Evolutionary conservation across 306 rosid genomes (phyloP).

Genomic region (Rosa rugosa): DNA sequence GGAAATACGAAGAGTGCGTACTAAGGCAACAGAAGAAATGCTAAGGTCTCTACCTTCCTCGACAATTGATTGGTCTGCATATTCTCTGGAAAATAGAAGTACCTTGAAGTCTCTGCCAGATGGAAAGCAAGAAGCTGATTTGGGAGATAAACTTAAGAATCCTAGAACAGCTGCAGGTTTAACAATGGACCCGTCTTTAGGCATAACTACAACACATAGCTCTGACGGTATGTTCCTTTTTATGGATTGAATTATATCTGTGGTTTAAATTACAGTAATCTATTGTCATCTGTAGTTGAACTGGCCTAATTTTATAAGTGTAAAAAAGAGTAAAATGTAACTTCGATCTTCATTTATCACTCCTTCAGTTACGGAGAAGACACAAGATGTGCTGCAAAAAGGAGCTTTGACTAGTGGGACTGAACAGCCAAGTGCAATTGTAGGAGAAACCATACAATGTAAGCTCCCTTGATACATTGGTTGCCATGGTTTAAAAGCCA

Average conservation of each 20-base stretch:
- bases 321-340: constrained; percentile 21
- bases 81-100: constrained; percentile 42
- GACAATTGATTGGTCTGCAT: constrained; percentile 63
- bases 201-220: constrained; percentile 22
- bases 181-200: constrained; percentile 40
- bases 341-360: constrained; percentile 28
- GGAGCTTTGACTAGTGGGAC: constrained; percentile 35
- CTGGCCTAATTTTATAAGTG: constrained; percentile 3
- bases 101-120: constrained; percentile 36
- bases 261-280: constrained; percentile 21
- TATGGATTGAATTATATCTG: constrained; percentile 16
- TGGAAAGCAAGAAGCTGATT: constrained; percentile 41
- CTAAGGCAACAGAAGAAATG: constrained; percentile 94
- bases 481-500: neutral
- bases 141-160: constrained; percentile 35
- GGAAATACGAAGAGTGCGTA: constrained; percentile 86
- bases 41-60: constrained; percentile 72
- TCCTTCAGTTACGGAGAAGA: constrained; percentile 50
- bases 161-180: constrained; percentile 30
- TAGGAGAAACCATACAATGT: constrained; percentile 46
- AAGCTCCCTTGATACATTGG: constrained; percentile 4
- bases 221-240: constrained; percentile 45
- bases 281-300: constrained; percentile 8
- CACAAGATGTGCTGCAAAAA: constrained; percentile 39
- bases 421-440: constrained; percentile 31